Conservation (phyloP, 1,284 basidiomycete genomes). For the Cryptococcus depauperatus region DNA sequence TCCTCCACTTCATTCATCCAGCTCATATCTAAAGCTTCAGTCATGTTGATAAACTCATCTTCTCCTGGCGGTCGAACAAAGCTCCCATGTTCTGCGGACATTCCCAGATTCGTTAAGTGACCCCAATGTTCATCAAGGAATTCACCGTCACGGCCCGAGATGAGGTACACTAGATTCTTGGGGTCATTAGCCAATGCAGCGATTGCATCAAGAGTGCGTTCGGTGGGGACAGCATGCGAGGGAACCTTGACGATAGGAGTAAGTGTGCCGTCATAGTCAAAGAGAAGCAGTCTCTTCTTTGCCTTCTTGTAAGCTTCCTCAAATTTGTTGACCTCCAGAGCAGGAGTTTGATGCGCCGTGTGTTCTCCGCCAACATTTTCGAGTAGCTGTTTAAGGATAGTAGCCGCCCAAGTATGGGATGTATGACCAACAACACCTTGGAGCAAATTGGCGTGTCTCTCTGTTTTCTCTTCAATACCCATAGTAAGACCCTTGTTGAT, state of each 20-base stretch:
- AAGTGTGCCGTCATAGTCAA: slow-evolving; percentile 97
- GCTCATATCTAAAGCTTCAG: slow-evolving; percentile 85
- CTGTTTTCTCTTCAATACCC: slow-evolving; percentile 64
- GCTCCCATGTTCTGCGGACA: slow-evolving; percentile 93
- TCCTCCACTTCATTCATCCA: slow-evolving; percentile 96
- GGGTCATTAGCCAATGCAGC: slow-evolving; percentile 66
- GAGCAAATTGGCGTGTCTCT: slow-evolving; percentile 69
- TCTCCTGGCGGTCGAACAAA: slow-evolving; percentile 71
- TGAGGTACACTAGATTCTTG: slow-evolving; percentile 88
- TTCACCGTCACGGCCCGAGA: slow-evolving; percentile 88
- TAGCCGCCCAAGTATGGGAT: slow-evolving; percentile 88
- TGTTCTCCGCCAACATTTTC: slow-evolving; percentile 72
- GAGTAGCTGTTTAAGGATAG: slow-evolving; percentile 80
- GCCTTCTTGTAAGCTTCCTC: slow-evolving; percentile 59
- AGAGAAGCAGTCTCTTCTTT: slow-evolving; percentile 79
- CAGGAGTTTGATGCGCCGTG: slow-evolving; percentile 77
- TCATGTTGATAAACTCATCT: slow-evolving; percentile 76
- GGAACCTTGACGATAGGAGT: slow-evolving; percentile 95
- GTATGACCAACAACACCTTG: slow-evolving; percentile 89
- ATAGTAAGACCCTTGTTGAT: slow-evolving; percentile 85
- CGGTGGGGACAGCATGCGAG: slow-evolving; percentile 74
- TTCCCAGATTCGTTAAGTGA: slow-evolving; percentile 70
- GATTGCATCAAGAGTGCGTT: slow-evolving; percentile 67
- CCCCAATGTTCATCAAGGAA: slow-evolving; percentile 91
- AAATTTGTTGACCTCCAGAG: slow-evolving; percentile 62